These are phyloP conservation scores for Globisporangium nagaii DNA, from an alignment of 352 stramenopile genomes.

Conservation along the genomic window DNA sequence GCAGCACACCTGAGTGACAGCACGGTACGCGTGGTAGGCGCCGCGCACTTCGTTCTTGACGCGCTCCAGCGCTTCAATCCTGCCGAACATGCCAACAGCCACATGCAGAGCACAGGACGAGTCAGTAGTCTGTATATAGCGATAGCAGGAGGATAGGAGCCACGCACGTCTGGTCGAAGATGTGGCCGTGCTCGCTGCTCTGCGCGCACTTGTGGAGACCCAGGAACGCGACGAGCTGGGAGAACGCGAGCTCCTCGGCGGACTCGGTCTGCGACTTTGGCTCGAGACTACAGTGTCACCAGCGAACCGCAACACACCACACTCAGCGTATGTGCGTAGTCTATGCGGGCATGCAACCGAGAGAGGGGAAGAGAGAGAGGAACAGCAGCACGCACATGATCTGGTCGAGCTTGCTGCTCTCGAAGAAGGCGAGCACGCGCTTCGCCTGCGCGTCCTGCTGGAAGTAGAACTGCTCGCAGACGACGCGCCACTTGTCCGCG, in stretches of 20 bases:
- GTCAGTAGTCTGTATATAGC: too few species aligned
- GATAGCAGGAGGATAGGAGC: not conserved
- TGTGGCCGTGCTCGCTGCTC: conserved; percentile 26
- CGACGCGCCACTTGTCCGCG: conserved; percentile 41
- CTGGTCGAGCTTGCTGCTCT: conserved; percentile 54
- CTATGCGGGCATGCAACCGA: not conserved
- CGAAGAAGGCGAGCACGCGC: conserved; percentile 66
- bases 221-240: conserved; percentile 23
- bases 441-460: conserved; percentile 45
- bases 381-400: conserved; percentile 30
- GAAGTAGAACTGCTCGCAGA: conserved; percentile 66
- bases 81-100: conserved; percentile 14
- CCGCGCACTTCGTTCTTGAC: conserved; percentile 65
- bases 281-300: conserved; percentile 11
- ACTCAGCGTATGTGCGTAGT: not conserved
- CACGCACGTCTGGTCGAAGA: conserved; percentile 36
- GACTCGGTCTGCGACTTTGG: conserved; percentile 5
- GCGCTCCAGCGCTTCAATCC: conserved; percentile 47
- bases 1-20: conserved; percentile 30
- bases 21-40: conserved; percentile 46
- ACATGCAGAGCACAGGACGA: too few species aligned
- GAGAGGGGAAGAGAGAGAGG: not conserved
- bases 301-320: too few species aligned
- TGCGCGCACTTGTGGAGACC: conserved; percentile 36
- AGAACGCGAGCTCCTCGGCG: conserved; percentile 10